Percentiles rank a stretch among this genome's conserved stretches.
These are phyloP conservation scores for Fraxinus platypoda DNA, from an alignment of 305 asterid genomes.

Conservation along the genomic window DNA sequence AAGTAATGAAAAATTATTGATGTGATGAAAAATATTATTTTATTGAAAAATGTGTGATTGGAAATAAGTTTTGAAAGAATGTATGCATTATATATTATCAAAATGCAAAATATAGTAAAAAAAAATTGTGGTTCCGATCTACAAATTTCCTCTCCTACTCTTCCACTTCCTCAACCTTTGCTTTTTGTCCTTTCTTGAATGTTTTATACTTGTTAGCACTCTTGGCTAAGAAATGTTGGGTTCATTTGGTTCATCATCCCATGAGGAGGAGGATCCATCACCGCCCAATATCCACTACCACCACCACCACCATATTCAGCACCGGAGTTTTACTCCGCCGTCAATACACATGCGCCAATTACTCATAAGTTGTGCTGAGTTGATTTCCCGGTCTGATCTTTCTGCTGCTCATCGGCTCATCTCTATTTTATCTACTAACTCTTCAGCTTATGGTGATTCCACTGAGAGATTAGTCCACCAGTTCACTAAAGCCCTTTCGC, in stretches of 20 bases:
- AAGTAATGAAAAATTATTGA: too few species aligned
- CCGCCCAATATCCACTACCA: constrained; percentile 32
- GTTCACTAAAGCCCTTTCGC: constrained; percentile 70
- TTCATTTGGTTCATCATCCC: constrained; percentile 72
- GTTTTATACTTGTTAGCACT: neutral
- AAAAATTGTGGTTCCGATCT: constrained; percentile 18
- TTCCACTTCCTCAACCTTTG: neutral
- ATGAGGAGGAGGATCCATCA: constrained; percentile 37
- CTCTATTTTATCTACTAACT: constrained; percentile 48
- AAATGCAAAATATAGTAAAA: neutral
- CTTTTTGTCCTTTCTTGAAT: neutral
- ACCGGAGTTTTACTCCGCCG: constrained; percentile 34
- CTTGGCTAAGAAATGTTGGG: constrained; percentile 52
- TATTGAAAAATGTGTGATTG: too few species aligned
- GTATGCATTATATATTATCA: neutral
- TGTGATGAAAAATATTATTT: too few species aligned
- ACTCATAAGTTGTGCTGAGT: constrained; percentile 77
- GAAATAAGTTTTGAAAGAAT: too few species aligned
- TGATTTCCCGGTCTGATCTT: constrained; percentile 64
- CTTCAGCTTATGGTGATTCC: constrained; percentile 80
- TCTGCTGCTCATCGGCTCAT: constrained; percentile 74
- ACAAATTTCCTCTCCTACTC: neutral
- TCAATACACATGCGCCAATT: constrained; percentile 78
- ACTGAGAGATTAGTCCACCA: constrained; percentile 81
- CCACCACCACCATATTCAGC: constrained; percentile 33